Conservation (phyloP, 1,139 yeast species). For the Kluyveromyces sp. region DNA sequence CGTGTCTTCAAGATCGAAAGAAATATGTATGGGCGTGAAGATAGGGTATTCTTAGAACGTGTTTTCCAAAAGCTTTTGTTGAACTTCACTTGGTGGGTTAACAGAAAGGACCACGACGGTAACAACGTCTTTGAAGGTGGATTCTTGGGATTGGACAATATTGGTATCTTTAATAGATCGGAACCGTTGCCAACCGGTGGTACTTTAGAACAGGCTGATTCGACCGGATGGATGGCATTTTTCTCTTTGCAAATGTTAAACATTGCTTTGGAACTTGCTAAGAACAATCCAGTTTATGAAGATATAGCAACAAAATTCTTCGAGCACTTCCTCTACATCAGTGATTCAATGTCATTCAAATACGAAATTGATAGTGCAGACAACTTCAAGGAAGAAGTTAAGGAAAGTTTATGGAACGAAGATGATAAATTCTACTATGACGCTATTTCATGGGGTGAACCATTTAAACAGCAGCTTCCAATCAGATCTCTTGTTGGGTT, state of each 20-base stretch:
- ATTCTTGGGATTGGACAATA: conserved; percentile 86
- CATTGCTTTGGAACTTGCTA: conserved; percentile 85
- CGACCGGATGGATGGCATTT: conserved; percentile 99
- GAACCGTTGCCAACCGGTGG: conserved; percentile 96
- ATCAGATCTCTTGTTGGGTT: conserved; percentile 88
- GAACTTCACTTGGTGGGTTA: conserved; percentile 98
- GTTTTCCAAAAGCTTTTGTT: conserved; percentile 85
- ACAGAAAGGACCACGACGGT: conserved; percentile 83
- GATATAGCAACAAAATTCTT: conserved; percentile 93
- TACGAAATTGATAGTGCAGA: conserved; percentile 28
- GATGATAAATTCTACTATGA: conserved; percentile 86
- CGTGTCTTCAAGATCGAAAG: conserved; percentile 86
- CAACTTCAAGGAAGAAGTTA: conserved; percentile 39
- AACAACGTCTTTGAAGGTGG: conserved; percentile 94
- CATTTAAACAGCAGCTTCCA: conserved; percentile 64
- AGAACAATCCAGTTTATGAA: conserved; percentile 80
- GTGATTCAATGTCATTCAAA: conserved; percentile 84
- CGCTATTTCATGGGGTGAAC: conserved; percentile 80
- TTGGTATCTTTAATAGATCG: conserved; percentile 88
- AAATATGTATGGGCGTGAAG: conserved; percentile 76
- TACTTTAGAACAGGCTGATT: conserved; percentile 85
- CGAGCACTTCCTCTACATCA: conserved; percentile 86
- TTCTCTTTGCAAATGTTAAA: conserved; percentile 87
- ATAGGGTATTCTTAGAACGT: conserved; percentile 76
- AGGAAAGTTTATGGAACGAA: conserved; percentile 82